Conservation (phyloP, 2,329 filamentous ascomycete genomes). For the Paracamarosporium sp. region DNA sequence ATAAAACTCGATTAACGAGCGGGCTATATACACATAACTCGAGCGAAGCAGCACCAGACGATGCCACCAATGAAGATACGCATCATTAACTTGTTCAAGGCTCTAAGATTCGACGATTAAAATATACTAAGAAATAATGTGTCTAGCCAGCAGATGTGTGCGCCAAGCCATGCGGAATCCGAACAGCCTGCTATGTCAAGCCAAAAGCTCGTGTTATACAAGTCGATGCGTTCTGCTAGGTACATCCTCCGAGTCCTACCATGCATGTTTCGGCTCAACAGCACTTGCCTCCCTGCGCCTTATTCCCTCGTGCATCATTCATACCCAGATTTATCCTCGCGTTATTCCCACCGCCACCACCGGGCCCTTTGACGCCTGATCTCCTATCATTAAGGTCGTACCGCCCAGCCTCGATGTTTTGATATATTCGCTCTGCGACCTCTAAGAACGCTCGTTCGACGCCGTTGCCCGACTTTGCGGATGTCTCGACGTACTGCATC, state of each 20-base stretch:
- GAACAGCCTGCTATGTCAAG: neutral
- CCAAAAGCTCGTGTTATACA: neutral
- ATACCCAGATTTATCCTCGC: conserved; percentile 53
- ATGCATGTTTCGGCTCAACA: conserved; percentile 25
- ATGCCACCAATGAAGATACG: neutral
- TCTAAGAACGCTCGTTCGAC: conserved; percentile 93
- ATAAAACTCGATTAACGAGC: too few relatives aligned
- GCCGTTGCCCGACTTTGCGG: conserved; percentile 91
- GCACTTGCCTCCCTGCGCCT: conserved; percentile 39
- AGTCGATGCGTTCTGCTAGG: too few relatives aligned
- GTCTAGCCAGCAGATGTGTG: conserved; percentile 2
- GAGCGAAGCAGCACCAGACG: neutral
- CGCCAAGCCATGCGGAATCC: neutral
- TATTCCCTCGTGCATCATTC: conserved; percentile 47
- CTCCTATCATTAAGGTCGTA: conserved; percentile 94
- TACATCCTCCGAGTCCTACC: neutral
- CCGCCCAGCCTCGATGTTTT: conserved; percentile 93
- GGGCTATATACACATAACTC: neutral
- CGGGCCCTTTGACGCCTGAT: conserved; percentile 82
- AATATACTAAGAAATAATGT: neutral
- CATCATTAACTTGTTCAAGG: neutral
- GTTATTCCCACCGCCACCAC: conserved; percentile 51
- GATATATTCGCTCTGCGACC: conserved; percentile 93
- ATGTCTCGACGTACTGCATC: conserved; percentile 94
- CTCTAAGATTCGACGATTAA: neutral